These are phyloP conservation scores for Austroboletus niveus DNA, from an alignment of 1,284 basidiomycete genomes.

Conservation along the genomic window DNA sequence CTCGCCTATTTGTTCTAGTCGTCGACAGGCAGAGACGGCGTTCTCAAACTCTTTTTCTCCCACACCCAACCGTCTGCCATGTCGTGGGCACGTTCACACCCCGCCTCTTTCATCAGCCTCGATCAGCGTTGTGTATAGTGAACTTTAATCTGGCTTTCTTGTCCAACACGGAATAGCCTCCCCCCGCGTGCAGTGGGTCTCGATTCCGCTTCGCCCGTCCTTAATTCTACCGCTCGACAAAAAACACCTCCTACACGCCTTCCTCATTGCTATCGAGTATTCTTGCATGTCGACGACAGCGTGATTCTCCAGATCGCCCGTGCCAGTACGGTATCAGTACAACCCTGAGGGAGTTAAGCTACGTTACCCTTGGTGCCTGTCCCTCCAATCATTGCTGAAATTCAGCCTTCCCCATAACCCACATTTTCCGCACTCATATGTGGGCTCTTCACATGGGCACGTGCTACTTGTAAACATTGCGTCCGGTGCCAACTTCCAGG, in stretches of 20 bases:
- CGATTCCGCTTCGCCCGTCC: background rate
- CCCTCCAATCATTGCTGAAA: background rate
- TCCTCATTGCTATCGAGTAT: conserved; percentile 3
- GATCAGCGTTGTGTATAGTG: conserved; percentile 21
- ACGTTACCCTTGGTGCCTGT: conserved; percentile 11
- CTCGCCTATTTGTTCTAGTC: conserved; percentile 18
- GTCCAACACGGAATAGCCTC: background rate
- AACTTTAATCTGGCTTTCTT: conserved; percentile 16
- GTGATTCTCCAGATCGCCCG: conserved; percentile 16
- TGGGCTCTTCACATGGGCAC: too few species aligned
- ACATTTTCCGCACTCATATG: background rate
- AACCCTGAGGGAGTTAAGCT: conserved; percentile 35
- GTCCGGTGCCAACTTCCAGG: too few species aligned
- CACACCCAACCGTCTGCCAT: conserved; percentile 18
- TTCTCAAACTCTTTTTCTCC: conserved; percentile 22
- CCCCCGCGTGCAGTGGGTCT: background rate
- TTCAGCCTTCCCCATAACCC: background rate
- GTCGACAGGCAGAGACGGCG: conserved; percentile 27
- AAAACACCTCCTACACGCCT: too few species aligned
- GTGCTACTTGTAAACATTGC: too few species aligned
- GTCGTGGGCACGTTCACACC: conserved; percentile 31
- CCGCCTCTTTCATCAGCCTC: conserved; percentile 22
- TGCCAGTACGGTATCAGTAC: conserved; percentile 19
- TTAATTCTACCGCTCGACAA: background rate
- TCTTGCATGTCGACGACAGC: conserved; percentile 6